Base-by-base conservation (phyloP, 345 rosid species). In the Corymbia maculata region DNA sequence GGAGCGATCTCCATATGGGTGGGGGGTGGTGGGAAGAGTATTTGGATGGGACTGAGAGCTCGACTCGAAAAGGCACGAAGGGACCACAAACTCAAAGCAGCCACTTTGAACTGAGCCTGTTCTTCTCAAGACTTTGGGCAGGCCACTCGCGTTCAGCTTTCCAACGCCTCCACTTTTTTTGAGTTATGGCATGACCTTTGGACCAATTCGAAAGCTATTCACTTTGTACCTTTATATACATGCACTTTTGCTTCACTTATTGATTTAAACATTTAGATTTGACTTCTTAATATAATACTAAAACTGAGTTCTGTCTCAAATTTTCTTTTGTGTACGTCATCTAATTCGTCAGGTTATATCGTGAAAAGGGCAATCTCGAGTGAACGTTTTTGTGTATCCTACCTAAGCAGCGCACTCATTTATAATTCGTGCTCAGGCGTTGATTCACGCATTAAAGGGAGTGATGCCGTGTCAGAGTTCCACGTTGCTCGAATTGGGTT, bases 291-390 rank as follows among this genome's bases (percentile, higher is more conserved):
- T 2, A 14, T 64, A 2, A 6, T 13, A 75, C 42, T 1, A 21
- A 0, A 5, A 13, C 8, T 22, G 13, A 1, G 0, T 19, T 21
- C 10, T 2, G 0, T 55, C 28, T 2, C 13, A 55, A 55, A 21
- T 55, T 22, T 55, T 55, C 6, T 55, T 6, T 21, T 28, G 0
- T 55, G 26, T 4, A 11, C 61, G 2, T 22, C 28, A 55, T 55
- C 28, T 9, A 2, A 1, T 55, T 42, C 28, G 15, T 75, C 84
- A 9, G 0, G 19, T 5, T 10, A 1, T 10, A 19, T 21, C 28
- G 0, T 4, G 4, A 19, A 19, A 42, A 17, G 15, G 28, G 3
- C 4, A 16, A 19, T 42, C 26, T 36, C 13, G 28, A 10, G 14
- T 75, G 9, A 12, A 75, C 61, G 22, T 55, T 47, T 55, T 42